Percentiles rank a stretch among this genome's conserved stretches.
These are phyloP conservation scores for Asclepias syriaca DNA, from an alignment of 257 asterid genomes.

Conservation along the genomic window DNA sequence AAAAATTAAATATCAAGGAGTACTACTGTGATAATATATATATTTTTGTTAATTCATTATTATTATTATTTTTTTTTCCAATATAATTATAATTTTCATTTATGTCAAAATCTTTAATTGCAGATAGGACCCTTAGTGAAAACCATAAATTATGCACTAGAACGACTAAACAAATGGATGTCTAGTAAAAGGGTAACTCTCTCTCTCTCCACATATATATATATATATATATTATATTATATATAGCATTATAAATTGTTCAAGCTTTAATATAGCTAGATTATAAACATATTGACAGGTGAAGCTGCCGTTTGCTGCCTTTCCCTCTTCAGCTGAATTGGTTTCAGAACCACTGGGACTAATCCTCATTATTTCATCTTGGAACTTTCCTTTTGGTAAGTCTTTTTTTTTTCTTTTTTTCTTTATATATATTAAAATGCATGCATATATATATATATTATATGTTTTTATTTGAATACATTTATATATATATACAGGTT, in stretches of 20 bases:
- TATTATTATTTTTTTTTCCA: too few relatives aligned
- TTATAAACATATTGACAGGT: slow-evolving; percentile 33
- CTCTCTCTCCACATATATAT: too few relatives aligned
- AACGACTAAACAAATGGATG: slow-evolving; percentile 63
- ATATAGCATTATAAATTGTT: too few relatives aligned
- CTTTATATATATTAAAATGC: too few relatives aligned
- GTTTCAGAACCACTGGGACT: slow-evolving; percentile 90
- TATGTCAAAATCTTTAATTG: neutral
- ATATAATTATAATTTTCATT: neutral
- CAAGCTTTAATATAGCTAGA: too few relatives aligned
- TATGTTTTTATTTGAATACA: neutral
- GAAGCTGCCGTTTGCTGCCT: slow-evolving; percentile 61
- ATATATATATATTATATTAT: too few relatives aligned
- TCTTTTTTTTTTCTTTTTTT: neutral
- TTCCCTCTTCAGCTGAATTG: slow-evolving; percentile 57
- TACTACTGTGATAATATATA: too few relatives aligned
- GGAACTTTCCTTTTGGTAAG: slow-evolving; percentile 86
- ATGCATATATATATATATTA: too few relatives aligned
- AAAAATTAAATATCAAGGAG: too few relatives aligned
- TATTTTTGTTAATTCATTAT: too few relatives aligned
- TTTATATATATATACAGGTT: slow-evolving; percentile 29
- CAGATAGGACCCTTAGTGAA: slow-evolving; percentile 66
- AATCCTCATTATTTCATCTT: slow-evolving; percentile 66
- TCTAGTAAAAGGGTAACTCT: slow-evolving; percentile 40
- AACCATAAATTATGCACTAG: slow-evolving; percentile 45